A percentile compares a stretch with the other conserved stretches of the same genome.
Evolutionary conservation across 805 yeast species (phyloP).

Genomic region (Cyberlindnera mycetangii): DNA sequence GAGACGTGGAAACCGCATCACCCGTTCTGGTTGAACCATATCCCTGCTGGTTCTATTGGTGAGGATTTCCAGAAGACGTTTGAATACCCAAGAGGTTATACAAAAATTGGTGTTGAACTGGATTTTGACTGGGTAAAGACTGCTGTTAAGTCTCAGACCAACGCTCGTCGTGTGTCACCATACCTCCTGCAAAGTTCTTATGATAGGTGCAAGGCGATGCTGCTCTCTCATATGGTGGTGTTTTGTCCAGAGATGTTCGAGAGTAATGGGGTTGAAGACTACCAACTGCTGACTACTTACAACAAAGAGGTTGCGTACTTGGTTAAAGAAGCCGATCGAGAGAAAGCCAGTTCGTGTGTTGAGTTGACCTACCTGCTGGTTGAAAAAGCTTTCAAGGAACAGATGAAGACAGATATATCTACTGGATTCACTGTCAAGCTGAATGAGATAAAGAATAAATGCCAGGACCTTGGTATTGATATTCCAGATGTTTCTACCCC

Average conservation of each 20-base stretch:
- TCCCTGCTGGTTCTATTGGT: neutral
- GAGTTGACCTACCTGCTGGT: neutral
- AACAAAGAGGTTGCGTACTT: conserved; percentile 1
- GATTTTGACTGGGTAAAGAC: conserved; percentile 4
- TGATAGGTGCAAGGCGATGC: conserved; percentile 4
- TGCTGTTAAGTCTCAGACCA: neutral
- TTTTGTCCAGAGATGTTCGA: conserved; percentile 4
- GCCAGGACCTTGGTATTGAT: neutral
- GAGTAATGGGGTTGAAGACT: neutral
- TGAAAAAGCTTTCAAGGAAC: neutral
- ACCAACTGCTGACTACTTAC: conserved; percentile 4
- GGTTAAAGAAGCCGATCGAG: neutral
- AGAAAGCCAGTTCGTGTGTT: neutral
- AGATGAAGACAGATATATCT: neutral
- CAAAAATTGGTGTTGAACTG: neutral
- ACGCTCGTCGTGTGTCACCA: conserved; percentile 1
- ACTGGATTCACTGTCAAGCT: neutral
- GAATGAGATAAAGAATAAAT: neutral
- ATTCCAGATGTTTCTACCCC: neutral
- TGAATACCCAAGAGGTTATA: conserved; percentile 2
- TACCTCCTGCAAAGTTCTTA: conserved; percentile 4
- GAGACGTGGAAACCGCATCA: conserved; percentile 4
- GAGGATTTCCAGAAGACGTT: neutral
- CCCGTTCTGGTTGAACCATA: neutral
- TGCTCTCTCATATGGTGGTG: conserved; percentile 1